Evolutionary conservation across 768 basidiomycete genomes (phyloP), one percentile per base, ranked within the genome.

Genomic region (Lactarius evosmus): DNA sequence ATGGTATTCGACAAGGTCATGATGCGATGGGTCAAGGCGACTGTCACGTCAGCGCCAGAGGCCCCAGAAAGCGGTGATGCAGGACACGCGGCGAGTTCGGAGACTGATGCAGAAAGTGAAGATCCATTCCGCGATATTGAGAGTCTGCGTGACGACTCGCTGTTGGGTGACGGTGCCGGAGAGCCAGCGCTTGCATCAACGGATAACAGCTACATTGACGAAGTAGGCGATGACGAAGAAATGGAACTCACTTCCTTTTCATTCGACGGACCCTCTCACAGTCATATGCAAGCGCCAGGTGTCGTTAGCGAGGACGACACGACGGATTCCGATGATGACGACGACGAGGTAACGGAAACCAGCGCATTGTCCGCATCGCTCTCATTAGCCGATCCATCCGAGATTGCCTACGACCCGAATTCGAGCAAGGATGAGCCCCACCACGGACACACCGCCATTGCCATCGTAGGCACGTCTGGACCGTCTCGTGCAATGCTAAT

Each of bases 111-210:
- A 46, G 79, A 82, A 49, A 91, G 89, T 66, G 91, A 93, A 69
- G 95, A 98, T 77, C 91, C 93, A 8, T 98, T 98, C 75, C 84
- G 85, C 34, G 95, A 95, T 69, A 89, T 98, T 59, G 95, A 96
- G 72, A 94, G 93, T 69, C 72, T 95, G 69, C 78, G 83, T 36
- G 88, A 89, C 55, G 72, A 73, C 60, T 67, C 71, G 63, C 58
- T 51, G 38, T 66, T 49, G 22, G 60, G 54, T 16, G 70, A 66
- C 7, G 63, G 56, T 19, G 68, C 69, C 14, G 60, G 54, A 61
- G 61, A 9, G 51, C 58, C 22, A 51, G 27, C 65, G 49, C 27
- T 56, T 50, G 22, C 41, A 49, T 41, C 56, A 63, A 64, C 60
- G 60, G 58, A 63, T 63, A 67, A 60, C 61, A 64, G 57, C 66